Evolutionary conservation across 352 stramenopile species (phyloP).

Genomic region (Pythium volutum): DNA sequence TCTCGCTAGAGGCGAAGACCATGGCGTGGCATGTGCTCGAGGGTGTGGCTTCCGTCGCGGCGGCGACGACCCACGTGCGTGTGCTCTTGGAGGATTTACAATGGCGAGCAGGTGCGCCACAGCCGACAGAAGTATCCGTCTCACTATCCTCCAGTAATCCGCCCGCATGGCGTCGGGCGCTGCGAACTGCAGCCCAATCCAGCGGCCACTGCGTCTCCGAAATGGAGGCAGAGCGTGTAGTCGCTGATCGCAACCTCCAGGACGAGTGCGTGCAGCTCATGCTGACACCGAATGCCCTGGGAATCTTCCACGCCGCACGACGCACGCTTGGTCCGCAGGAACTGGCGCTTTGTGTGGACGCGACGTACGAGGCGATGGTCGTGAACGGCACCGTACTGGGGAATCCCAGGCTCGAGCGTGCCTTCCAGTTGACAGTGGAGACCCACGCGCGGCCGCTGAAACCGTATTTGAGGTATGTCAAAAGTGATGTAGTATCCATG

Average conservation of each 20-base stretch:
- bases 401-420: conserved; percentile 6
- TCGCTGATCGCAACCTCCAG: not conserved
- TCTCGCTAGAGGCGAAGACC: not conserved
- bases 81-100: conserved; percentile 15
- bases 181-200: too few species aligned
- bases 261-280: conserved; percentile 3
- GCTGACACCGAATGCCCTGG: not conserved
- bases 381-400: not conserved
- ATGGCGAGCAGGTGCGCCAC: not conserved
- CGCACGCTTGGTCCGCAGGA: not conserved
- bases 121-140: not conserved
- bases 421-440: conserved; percentile 6
- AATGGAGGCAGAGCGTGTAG: not conserved
- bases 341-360: not conserved
- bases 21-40: conserved; percentile 8
- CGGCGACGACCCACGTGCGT: not conserved
- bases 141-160: too few species aligned
- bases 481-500: too few species aligned
- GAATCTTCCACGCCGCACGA: not conserved
- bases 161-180: too few species aligned
- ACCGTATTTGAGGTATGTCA: conserved; percentile 6
- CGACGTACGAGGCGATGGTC: not conserved
- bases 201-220: too few species aligned
- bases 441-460: conserved; percentile 4
- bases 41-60: not conserved